Conservation (phyloP, 1,139 yeast genomes). For the Blastobotrys arbuscula region DNA sequence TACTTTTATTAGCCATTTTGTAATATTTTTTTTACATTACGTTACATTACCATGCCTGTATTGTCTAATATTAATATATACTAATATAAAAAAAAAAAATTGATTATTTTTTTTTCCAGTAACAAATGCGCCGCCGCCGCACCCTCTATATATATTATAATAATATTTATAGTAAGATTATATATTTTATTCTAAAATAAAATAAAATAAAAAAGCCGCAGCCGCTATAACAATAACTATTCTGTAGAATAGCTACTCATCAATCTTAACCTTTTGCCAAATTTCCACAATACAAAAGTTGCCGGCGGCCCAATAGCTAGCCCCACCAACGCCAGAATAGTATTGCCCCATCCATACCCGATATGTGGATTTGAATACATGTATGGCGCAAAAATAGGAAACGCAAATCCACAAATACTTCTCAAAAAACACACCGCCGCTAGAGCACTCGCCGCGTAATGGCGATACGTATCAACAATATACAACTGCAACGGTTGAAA, state of each 20-base stretch:
- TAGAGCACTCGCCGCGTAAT: constrained; percentile 51
- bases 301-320: constrained; percentile 48
- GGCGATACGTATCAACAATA: constrained; percentile 56
- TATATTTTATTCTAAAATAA: too few relatives aligned
- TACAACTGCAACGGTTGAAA: constrained; percentile 55
- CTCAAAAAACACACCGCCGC: constrained; percentile 59
- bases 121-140: too few relatives aligned
- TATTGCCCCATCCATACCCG: constrained; percentile 62
- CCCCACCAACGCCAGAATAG: constrained; percentile 47
- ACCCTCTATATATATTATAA: too few relatives aligned
- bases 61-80: too few relatives aligned
- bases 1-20: constrained; percentile 3
- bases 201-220: too few relatives aligned
- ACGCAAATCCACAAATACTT: constrained; percentile 52
- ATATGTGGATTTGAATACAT: constrained; percentile 28
- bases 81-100: too few relatives aligned
- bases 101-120: too few relatives aligned
- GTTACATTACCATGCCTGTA: neutral
- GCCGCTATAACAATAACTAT: too few relatives aligned
- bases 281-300: constrained; percentile 45
- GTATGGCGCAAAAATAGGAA: constrained; percentile 34
- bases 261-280: constrained; percentile 45
- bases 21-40: neutral
- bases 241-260: constrained; percentile 12
- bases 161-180: neutral